phyloP scores from a whole-genome alignment of 192 early-diverging fungal genomes.

The Podochytrium sp. region DNA sequence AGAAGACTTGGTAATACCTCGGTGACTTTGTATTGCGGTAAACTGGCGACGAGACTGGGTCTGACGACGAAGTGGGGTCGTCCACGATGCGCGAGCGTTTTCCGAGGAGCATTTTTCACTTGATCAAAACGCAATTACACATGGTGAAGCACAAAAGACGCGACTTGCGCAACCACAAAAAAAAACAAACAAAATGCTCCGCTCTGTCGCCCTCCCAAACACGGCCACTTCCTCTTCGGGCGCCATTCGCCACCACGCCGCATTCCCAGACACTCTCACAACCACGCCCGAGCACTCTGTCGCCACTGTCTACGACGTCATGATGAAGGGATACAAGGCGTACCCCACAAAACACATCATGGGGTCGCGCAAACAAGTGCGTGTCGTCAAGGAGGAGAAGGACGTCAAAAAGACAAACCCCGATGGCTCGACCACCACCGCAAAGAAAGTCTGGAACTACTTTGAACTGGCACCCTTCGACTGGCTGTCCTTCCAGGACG shows the following conservation, averaged over 20 bases:
- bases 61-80: too few species aligned
- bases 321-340: not conserved
- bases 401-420: constrained; percentile 56
- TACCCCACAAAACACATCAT: not conserved
- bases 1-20: too few species aligned
- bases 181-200: not conserved
- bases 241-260: not conserved
- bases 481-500: constrained; percentile 54
- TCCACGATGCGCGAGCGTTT: too few species aligned
- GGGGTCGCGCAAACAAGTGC: not conserved
- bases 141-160: too few species aligned
- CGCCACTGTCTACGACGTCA: constrained; percentile 22
- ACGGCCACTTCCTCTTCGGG: not conserved
- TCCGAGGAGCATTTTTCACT: too few species aligned
- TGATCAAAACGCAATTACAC: too few species aligned
- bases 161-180: not conserved
- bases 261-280: not conserved
- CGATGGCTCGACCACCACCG: constrained; percentile 57
- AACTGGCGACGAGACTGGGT: too few species aligned
- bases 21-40: too few species aligned
- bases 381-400: constrained; percentile 73
- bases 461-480: not conserved
- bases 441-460: constrained; percentile 71
- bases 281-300: not conserved
- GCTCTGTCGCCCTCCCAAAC: not conserved